Conservation (phyloP, 148 eudicot genomes). For the Camellia japonica region DNA sequence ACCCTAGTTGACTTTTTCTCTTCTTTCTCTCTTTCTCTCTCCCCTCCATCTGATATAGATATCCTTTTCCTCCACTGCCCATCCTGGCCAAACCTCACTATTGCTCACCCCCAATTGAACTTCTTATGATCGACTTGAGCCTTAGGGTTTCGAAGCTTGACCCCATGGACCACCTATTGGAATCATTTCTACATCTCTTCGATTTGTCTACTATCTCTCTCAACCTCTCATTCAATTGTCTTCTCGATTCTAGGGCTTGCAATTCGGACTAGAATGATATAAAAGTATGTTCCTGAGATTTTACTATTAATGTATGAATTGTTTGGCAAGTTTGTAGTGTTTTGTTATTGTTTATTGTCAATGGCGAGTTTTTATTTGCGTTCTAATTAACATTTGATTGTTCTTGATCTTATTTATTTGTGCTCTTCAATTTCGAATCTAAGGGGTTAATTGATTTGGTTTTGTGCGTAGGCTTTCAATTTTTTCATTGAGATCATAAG, state of each 20-base stretch:
- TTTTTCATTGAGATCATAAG: no score
- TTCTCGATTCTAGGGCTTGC: conserved; percentile 38
- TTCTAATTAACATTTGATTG: no score
- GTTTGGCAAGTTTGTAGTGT: not conserved
- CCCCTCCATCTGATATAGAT: conserved; percentile 16
- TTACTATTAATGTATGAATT: not conserved
- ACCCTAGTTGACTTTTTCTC: not conserved
- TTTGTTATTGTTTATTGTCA: not conserved
- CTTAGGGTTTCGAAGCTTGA: conserved; percentile 14
- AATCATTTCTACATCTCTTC: conserved; percentile 34
- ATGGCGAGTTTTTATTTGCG: no score
- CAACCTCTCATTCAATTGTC: conserved; percentile 36
- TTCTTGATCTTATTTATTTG: no score
- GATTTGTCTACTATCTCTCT: conserved; percentile 36
- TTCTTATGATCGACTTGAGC: not conserved
- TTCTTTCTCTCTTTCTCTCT: not conserved
- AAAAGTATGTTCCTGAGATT: conserved; percentile 31
- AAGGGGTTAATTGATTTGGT: no score
- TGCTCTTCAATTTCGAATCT: no score
- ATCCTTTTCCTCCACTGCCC: conserved; percentile 20
- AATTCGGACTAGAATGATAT: conserved; percentile 39
- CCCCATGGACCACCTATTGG: conserved; percentile 35
- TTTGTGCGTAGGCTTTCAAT: no score
- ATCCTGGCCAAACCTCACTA: conserved; percentile 43
- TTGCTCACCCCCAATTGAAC: conserved; percentile 13